Evolutionary conservation across 352 stramenopile genomes (phyloP), one percentile per base, ranked within the genome.

Genomic region (Thraustotheca clavata): DNA sequence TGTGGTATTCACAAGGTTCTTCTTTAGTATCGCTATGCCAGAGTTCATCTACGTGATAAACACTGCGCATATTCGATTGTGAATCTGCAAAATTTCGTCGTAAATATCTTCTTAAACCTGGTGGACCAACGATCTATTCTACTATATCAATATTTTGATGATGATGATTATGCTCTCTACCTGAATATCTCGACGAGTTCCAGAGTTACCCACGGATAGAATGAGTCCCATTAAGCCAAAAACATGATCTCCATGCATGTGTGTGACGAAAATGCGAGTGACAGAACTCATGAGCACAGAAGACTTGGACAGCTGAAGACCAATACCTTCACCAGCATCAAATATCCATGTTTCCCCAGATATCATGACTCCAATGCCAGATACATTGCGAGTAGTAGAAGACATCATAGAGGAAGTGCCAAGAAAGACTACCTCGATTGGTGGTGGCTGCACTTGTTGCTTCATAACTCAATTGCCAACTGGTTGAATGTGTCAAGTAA

Each of bases 211-310:
- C 29, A 48, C 54, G 7, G 54, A 62, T 2, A 62, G 34, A 32
- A 68, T 38, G 9, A 68, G 32, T 9, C 61, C 61, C 39, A 61
- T 59, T 14, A 68, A 36, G 8, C 61, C 61, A 62, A 68, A 62
- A 16, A 68, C 29, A 35, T 68, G 61, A 35, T 68, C 61, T 8
- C 61, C 61, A 22, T 68, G 61, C 50, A 62, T 59, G 50, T 68
- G 61, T 55, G 61, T 68, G 9, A 68, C 59, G 20, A 68, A 68
- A 9, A 68, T 67, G 12, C 50, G 46, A 12, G 49, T 48, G 24
- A 68, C 59, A 16, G 49, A 39, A 38, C 50, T 60, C 34, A 49
- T 22, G 33, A 61, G 31, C 47, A 62, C 20, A 12, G 29, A 9
- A 20, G 50, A 59, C 52, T 62, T 59, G 7, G 49, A 36, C 11